Evolutionary conservation across 805 yeast species (phyloP), one percentile per base, ranked within the genome.

Genomic region (Cyberlindnera euphorbiae): DNA sequence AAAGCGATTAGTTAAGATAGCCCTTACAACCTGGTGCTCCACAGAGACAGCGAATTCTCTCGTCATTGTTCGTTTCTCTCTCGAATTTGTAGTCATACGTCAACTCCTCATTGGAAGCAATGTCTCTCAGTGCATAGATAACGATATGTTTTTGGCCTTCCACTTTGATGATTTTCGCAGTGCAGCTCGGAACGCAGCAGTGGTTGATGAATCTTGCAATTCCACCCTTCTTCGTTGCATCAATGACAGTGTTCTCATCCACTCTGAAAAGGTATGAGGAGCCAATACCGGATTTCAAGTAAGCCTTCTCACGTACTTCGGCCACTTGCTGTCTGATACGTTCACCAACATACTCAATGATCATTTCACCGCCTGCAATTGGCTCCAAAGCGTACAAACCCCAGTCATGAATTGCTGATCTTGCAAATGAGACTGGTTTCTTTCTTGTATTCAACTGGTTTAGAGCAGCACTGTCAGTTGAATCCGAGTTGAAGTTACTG

Each of bases 391-490:
- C 98, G 61, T 88, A 93, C 26, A 93, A 64, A 0, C 99, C 99
- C 98, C 98, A 93, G 54, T 90, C 87, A 59, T 93, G 98, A 53
- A 93, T 93, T 0, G 97, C 95, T 3, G 97, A 88, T 36, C 97
- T 70, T 0, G 97, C 97, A 67, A 89, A 89, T n/a, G 93, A 82
- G 8, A 90, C 97, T 0, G 96, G 95, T 53, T 90, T 90, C 59
- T 82, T 85, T 45, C 97, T 73, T 55, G 86, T 88, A 46, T 86
- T 84, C 49, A 90, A 71, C 45, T 90, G 94, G 56, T 89, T 90
- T 62, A 87, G 71, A 29, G 85, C 81, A 47, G 89, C 64, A 6
- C 85, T 72, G 51, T 87, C 97, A 1, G 84, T 79, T 2, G 38
- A 19, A 49, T 85, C 94, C 3, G 86, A 70, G 28, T 93, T 93